Evolutionary conservation across 2,329 filamentous ascomycete species (phyloP).

Genomic region (Setomelanomma holmii): DNA sequence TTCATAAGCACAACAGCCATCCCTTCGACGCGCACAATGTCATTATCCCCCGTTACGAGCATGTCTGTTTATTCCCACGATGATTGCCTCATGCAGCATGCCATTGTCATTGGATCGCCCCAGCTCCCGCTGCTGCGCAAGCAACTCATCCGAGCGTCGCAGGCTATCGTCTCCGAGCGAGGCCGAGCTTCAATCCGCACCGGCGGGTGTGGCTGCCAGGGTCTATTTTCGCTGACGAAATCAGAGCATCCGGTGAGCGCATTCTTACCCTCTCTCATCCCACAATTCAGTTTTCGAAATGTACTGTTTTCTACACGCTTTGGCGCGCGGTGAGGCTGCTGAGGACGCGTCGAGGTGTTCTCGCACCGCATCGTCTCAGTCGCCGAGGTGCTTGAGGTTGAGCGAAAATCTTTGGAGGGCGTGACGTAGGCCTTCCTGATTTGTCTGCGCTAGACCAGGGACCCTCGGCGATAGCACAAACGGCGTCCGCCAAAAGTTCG

Average conservation of each 20-base stretch:
- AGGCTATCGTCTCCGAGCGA: slow-evolving; percentile 12
- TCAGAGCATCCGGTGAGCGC: slow-evolving; percentile 18
- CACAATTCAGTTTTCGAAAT: neutral
- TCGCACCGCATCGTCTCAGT: neutral
- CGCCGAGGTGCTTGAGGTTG: slow-evolving; percentile 4
- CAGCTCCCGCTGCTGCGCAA: slow-evolving; percentile 11
- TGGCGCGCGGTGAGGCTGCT: neutral
- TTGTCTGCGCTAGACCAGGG: slow-evolving; percentile 11
- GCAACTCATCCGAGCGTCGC: slow-evolving; percentile 30
- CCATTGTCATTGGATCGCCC: slow-evolving; percentile 16
- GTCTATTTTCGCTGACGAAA: slow-evolving; percentile 31
- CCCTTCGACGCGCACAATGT: neutral
- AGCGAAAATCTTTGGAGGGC: slow-evolving; percentile 19
- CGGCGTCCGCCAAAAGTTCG: slow-evolving; percentile 20
- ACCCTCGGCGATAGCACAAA: slow-evolving; percentile 13
- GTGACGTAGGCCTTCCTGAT: slow-evolving; percentile 19
- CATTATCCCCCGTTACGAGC: neutral
- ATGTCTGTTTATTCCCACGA: slow-evolving; percentile 7
- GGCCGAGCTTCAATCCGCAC: slow-evolving; percentile 22
- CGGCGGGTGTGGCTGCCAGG: slow-evolving; percentile 31
- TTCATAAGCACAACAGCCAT: neutral
- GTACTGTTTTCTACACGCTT: neutral
- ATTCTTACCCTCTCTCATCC: neutral
- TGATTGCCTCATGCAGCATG: slow-evolving; percentile 8
- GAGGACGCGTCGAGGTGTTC: neutral